Conservation (phyloP, 2,329 filamentous ascomycete species). For the Thelonectria olida region DNA sequence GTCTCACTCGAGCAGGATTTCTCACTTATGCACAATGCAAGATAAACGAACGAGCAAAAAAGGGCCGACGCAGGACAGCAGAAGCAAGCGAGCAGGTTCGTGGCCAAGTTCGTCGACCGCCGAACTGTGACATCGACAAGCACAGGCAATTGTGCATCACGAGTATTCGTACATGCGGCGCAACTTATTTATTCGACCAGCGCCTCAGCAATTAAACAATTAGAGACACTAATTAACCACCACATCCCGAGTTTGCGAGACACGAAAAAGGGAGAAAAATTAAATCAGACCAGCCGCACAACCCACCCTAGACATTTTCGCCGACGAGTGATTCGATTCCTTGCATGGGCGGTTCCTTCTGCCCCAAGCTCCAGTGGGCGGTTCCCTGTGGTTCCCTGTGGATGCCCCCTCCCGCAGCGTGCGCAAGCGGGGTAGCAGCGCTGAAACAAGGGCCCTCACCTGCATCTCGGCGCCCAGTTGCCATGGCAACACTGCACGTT, state of each 20-base stretch:
- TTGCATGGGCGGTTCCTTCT: not conserved
- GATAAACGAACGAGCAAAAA: conserved; percentile 2
- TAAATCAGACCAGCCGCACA: conserved; percentile 22
- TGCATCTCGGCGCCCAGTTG: conserved; percentile 32
- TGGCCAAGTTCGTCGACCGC: not conserved
- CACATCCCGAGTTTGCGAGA: not conserved
- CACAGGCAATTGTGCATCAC: not conserved
- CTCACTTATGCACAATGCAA: conserved; percentile 1
- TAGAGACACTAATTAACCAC: not conserved
- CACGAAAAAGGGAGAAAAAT: conserved; percentile 21
- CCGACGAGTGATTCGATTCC: conserved; percentile 3
- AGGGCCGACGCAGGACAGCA: not conserved
- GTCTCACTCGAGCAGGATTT: not conserved
- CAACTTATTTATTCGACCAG: too few species aligned
- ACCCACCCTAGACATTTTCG: conserved; percentile 12
- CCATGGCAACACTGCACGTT: conserved; percentile 32
- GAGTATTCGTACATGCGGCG: too few species aligned
- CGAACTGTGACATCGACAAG: not conserved
- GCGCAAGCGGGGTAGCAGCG: conserved; percentile 38
- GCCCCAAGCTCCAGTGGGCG: conserved; percentile 7
- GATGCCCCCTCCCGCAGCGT: too few species aligned
- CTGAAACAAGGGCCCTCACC: conserved; percentile 34
- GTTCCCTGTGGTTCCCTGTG: conserved; percentile 22
- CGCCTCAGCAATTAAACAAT: not conserved
- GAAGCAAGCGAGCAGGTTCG: not conserved